Conservation (phyloP, 176 grass and related monocot species). For the Metroxylon sagu region DNA sequence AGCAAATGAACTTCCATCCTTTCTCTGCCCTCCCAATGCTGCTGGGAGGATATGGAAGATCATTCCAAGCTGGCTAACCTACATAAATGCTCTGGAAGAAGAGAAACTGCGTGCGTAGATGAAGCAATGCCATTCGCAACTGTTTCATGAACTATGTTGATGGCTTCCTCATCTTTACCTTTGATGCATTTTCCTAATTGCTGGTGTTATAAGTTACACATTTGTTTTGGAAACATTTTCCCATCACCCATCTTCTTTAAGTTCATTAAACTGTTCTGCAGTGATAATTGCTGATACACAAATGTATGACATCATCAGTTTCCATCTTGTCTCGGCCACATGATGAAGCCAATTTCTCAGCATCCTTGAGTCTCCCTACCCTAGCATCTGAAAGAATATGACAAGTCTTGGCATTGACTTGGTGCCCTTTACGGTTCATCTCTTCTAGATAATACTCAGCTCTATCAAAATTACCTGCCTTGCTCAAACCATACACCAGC, state of each 20-base stretch:
- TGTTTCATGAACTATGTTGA: conserved; percentile 1
- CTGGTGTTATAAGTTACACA: background rate
- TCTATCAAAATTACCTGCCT: background rate
- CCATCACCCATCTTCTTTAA: conserved; percentile 9
- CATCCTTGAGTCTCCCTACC: background rate
- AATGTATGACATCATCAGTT: conserved; percentile 1
- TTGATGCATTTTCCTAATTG: background rate
- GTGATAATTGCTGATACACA: conserved; percentile 2
- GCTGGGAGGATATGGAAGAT: conserved; percentile 14
- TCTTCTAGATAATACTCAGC: conserved; percentile 4
- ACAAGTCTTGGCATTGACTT: conserved; percentile 4
- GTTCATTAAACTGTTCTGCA: conserved; percentile 12
- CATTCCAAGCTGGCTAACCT: background rate
- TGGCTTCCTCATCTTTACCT: conserved; percentile 13
- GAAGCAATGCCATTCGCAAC: background rate
- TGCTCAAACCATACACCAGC: background rate
- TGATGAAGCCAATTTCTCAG: background rate
- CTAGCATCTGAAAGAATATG: background rate
- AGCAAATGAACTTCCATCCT: background rate
- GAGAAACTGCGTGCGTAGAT: background rate
- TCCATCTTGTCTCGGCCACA: background rate
- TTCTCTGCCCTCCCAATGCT: background rate
- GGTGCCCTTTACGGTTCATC: conserved; percentile 2
- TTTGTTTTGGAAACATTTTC: conserved; percentile 1
- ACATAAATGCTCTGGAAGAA: conserved; percentile 11